Evolutionary conservation across 148 eudicot species (phyloP).

Genomic region (Polygonum maritimum): DNA sequence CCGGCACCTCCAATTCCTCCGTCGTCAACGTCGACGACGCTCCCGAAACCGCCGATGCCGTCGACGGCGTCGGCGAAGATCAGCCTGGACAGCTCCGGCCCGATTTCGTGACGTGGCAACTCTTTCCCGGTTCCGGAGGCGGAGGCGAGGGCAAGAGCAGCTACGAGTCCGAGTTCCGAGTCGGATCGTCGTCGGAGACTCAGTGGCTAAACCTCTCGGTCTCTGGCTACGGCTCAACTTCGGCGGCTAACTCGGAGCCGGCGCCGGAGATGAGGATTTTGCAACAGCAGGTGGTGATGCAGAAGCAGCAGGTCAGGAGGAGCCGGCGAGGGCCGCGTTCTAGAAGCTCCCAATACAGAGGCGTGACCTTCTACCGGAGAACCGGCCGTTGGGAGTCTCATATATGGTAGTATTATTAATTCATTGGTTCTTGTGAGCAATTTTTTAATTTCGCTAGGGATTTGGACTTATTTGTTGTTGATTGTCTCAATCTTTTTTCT

Average conservation of each 20-base stretch:
- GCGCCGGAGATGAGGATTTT: conserved; percentile 10
- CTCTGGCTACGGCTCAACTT: conserved; percentile 1
- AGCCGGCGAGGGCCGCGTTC: conserved; percentile 89
- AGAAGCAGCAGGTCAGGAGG: conserved; percentile 44
- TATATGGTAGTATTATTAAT: conserved; percentile 44
- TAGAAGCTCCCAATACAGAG: conserved; percentile 88
- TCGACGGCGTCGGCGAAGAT: conserved; percentile 13
- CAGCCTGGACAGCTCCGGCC: neutral
- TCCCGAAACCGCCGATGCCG: conserved; percentile 11
- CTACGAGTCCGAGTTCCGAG: neutral
- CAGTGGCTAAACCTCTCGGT: conserved; percentile 12
- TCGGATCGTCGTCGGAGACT: conserved; percentile 18
- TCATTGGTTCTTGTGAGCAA: neutral
- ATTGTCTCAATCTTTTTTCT: neutral
- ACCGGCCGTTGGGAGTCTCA: conserved; percentile 98
- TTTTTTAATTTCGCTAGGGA: neutral
- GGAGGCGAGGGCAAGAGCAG: neutral
- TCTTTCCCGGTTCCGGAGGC: conserved; percentile 1
- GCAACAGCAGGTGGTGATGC: conserved; percentile 23
- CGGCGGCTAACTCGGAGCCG: conserved; percentile 11
- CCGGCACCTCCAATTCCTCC: conserved; percentile 12
- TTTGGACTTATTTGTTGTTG: neutral
- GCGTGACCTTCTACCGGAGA: conserved; percentile 87
- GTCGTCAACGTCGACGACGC: conserved; percentile 15
- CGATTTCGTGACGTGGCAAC: conserved; percentile 14